Evolutionary conservation across 257 asterid species (phyloP).

Genomic region (Linderniella brevidens): DNA sequence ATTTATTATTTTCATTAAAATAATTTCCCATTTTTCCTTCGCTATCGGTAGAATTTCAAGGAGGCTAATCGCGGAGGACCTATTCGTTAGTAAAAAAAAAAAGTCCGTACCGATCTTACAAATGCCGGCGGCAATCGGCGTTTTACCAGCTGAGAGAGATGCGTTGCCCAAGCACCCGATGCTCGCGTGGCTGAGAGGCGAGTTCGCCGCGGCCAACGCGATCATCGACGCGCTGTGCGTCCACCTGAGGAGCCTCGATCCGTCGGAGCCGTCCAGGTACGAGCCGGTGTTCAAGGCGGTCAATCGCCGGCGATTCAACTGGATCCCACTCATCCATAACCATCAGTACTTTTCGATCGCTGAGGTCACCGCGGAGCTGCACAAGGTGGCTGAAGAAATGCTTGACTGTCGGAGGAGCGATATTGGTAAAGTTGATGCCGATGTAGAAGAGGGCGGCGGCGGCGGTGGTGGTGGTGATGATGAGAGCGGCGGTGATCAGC

Average conservation of each 20-base stretch:
- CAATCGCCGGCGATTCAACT: slow-evolving; percentile 68
- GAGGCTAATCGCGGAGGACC: no score
- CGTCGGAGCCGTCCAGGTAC: slow-evolving; percentile 30
- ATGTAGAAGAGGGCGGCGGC: no score
- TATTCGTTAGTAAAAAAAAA: no score
- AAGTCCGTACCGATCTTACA: no score
- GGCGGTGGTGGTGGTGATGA: no score
- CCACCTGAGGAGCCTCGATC: slow-evolving; percentile 13
- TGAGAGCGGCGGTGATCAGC: no score
- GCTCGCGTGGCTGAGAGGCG: slow-evolving; percentile 4
- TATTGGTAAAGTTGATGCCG: no score
- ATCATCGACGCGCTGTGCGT: slow-evolving; percentile 6
- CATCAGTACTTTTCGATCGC: slow-evolving; percentile 78
- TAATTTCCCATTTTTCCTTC: no score
- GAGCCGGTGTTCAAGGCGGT: slow-evolving; percentile 67
- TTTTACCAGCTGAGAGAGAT: not conserved
- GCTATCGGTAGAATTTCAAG: no score
- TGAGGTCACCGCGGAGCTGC: slow-evolving; percentile 60
- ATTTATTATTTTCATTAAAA: no score
- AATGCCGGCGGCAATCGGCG: no score
- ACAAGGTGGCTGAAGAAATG: slow-evolving; percentile 27
- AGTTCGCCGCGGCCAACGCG: slow-evolving; percentile 8
- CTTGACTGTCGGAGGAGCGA: not conserved
- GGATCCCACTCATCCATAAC: slow-evolving; percentile 97
- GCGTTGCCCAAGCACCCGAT: not conserved